phyloP scores from a whole-genome alignment of 2,329 filamentous ascomycete species.

The Ophiostoma sp. region DNA sequence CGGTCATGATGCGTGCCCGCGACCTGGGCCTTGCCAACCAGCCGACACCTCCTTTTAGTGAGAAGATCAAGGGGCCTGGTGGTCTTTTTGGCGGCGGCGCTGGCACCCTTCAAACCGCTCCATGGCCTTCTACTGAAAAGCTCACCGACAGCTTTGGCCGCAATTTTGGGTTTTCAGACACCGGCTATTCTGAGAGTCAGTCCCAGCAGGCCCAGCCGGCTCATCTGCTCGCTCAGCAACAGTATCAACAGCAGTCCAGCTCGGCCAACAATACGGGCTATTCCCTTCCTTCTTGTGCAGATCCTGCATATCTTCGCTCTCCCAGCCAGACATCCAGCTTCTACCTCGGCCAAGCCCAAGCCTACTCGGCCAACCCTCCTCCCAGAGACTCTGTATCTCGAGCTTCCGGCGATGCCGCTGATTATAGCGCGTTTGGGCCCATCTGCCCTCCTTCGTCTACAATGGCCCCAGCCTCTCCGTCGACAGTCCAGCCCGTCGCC shows the following conservation, averaged over 20 bases:
- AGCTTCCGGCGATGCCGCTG: not conserved
- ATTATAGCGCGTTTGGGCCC: not conserved
- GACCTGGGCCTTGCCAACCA: not conserved
- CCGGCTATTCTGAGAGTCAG: not conserved
- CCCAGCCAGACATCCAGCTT: not conserved
- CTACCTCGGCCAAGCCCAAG: not conserved
- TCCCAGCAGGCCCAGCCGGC: not conserved
- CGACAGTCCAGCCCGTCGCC: not conserved
- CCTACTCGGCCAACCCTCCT: not conserved
- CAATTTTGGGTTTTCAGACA: not conserved
- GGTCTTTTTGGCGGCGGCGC: no score
- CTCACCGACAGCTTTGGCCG: slow-evolving; percentile 10
- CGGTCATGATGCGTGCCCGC: not conserved
- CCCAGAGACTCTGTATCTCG: not conserved
- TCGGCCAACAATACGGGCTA: not conserved
- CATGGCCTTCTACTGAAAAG: not conserved
- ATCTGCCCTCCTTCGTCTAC: not conserved
- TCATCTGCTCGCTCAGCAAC: not conserved
- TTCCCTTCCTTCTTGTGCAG: not conserved
- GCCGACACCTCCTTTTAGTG: not conserved
- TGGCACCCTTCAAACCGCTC: not conserved
- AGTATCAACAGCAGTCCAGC: not conserved
- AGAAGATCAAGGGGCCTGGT: not conserved
- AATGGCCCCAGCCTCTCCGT: not conserved
- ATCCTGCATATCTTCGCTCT: not conserved